These are phyloP conservation scores for Cercospora berteroae DNA, from an alignment of 2,329 filamentous ascomycete genomes.

Conservation along the genomic window DNA sequence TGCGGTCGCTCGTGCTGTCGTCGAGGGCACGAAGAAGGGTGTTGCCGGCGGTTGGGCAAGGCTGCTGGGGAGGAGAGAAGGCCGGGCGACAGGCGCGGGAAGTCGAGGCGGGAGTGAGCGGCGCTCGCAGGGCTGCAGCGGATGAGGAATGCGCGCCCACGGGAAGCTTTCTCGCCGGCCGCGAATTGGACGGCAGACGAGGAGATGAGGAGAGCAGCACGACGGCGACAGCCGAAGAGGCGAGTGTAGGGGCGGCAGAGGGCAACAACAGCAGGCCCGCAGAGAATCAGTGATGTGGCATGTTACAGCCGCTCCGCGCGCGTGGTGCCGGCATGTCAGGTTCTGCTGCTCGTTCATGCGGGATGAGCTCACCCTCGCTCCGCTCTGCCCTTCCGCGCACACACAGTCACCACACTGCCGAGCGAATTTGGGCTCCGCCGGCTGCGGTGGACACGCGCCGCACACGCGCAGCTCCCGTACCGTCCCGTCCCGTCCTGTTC, in stretches of 20 bases:
- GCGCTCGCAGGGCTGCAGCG: neutral
- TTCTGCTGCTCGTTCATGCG: neutral
- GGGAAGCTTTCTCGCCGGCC: neutral
- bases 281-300: neutral
- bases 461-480: neutral
- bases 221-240: neutral
- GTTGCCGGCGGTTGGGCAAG: neutral
- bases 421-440: neutral
- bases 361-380: neutral
- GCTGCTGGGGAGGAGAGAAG: neutral
- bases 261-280: neutral
- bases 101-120: no score
- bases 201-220: neutral
- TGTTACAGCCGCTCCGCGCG: neutral
- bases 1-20: neutral
- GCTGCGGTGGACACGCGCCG: neutral
- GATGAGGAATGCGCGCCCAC: neutral
- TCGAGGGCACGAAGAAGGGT: neutral
- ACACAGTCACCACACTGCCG: neutral
- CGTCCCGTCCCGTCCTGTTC: neutral
- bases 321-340: neutral
- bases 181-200: neutral
- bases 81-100: no score
- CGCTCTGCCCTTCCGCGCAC: neutral
- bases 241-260: neutral